These are phyloP conservation scores for Thalia dealbata DNA, from an alignment of 176 grass and related monocot species.

Conservation along the genomic window DNA sequence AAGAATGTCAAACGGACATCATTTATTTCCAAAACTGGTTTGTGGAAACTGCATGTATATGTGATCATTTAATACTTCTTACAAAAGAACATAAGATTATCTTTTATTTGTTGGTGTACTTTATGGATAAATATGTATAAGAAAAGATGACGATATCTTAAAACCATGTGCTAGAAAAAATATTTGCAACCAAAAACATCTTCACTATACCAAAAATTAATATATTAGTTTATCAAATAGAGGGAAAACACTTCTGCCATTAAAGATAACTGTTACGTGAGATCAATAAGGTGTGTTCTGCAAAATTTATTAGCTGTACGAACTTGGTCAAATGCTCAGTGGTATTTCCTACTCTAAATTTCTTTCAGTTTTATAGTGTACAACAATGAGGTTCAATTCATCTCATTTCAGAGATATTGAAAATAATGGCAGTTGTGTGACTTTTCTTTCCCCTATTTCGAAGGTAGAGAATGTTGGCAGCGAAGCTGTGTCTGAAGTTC, in stretches of 20 bases:
- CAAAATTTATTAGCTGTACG: no score
- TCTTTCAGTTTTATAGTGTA: no score
- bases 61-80: no score
- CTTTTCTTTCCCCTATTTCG: constrained; percentile 11
- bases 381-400: background rate
- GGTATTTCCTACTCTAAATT: no score
- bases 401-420: background rate
- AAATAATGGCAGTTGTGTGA: background rate
- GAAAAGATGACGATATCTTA: background rate
- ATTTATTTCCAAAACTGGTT: no score
- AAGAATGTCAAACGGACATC: no score
- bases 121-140: no score
- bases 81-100: no score
- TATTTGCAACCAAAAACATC: background rate
- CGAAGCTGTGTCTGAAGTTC: constrained; percentile 59
- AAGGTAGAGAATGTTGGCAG: constrained; percentile 79
- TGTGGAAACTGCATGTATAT: no score
- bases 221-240: background rate
- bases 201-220: background rate
- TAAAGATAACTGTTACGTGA: background rate
- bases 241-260: background rate
- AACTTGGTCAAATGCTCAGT: no score
- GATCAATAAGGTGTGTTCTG: no score
- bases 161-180: background rate
- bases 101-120: no score